These are phyloP conservation scores for Apophysomyces ossiformis DNA, from an alignment of 371 early-diverging fungal species.

Conservation along the genomic window DNA sequence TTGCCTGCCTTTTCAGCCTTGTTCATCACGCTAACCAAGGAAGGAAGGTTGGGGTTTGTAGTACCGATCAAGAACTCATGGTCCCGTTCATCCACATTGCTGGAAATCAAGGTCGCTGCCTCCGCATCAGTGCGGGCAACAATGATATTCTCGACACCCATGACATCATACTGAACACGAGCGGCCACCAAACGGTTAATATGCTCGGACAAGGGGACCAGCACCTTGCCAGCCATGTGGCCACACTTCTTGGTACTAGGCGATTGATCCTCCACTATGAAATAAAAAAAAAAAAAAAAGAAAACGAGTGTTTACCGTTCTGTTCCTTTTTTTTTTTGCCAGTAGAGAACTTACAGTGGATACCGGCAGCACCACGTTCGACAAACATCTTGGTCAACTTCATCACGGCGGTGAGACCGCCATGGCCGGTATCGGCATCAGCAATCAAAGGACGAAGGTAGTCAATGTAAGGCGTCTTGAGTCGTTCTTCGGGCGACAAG, in stretches of 20 bases:
- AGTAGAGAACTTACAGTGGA: conserved; percentile 61
- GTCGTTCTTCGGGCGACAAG: conserved; percentile 71
- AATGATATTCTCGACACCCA: conserved; percentile 95
- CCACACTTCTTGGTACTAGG: conserved; percentile 98
- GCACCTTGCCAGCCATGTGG: conserved; percentile 99
- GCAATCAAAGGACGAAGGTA: conserved; percentile 96
- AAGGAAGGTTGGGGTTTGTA: conserved; percentile 79
- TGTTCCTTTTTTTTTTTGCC: not conserved
- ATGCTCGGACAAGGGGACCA: conserved; percentile 96
- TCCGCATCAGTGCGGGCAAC: conserved; percentile 98
- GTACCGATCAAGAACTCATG: conserved; percentile 95
- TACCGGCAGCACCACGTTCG: conserved; percentile 92
- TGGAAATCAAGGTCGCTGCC: conserved; percentile 95
- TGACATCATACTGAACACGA: conserved; percentile 97
- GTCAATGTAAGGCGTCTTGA: conserved; percentile 81
- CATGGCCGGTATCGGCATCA: conserved; percentile 98
- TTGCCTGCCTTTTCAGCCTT: conserved; percentile 81
- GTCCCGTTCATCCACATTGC: conserved; percentile 96
- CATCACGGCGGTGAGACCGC: conserved; percentile 93
- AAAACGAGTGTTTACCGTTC: not conserved
- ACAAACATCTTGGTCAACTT: conserved; percentile 95
- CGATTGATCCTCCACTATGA: conserved; percentile 89
- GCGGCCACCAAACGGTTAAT: conserved; percentile 96
- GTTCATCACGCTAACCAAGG: conserved; percentile 82
- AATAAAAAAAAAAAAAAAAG: not conserved